phyloP scores from a whole-genome alignment of 2,329 filamentous ascomycete genomes.

The Paracoccidioides lutzii region DNA sequence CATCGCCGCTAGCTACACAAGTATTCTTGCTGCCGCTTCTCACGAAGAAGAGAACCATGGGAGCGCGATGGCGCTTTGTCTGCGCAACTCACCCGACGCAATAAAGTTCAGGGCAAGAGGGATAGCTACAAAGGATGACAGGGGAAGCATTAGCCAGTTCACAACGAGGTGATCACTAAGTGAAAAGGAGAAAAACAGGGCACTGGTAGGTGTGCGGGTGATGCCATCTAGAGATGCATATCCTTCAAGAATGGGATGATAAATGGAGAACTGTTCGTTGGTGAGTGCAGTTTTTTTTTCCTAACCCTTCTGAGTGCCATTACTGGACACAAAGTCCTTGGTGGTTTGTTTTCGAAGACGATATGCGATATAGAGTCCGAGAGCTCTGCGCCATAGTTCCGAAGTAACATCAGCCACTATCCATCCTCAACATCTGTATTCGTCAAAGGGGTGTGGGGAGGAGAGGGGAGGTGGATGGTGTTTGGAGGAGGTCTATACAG shows the following conservation, averaged over 20 bases:
- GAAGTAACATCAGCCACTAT: neutral
- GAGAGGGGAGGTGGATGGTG: slow-evolving; percentile 2
- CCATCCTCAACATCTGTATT: no score
- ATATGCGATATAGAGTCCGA: slow-evolving; percentile 49
- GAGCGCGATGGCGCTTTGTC: slow-evolving; percentile 20
- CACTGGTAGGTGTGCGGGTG: neutral
- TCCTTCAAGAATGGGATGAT: neutral
- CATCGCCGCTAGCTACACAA: neutral
- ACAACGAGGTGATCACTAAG: neutral
- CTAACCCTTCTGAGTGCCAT: slow-evolving; percentile 75
- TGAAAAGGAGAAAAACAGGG: neutral
- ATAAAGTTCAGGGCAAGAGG: slow-evolving; percentile 81
- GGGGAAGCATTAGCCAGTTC: neutral
- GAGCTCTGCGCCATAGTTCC: slow-evolving; percentile 35
- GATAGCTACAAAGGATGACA: slow-evolving; percentile 44
- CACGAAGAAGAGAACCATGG: slow-evolving; percentile 16
- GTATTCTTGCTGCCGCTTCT: slow-evolving; percentile 46
- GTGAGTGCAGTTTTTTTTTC: neutral
- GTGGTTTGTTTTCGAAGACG: slow-evolving; percentile 49
- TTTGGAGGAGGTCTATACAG: slow-evolving; percentile 42
- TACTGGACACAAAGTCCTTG: slow-evolving; percentile 59
- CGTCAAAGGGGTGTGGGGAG: neutral
- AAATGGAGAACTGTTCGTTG: neutral
- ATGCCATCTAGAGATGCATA: neutral
- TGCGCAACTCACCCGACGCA: slow-evolving; percentile 67